These are phyloP conservation scores for Myxozyma geophila DNA, from an alignment of 805 yeast genomes.

Conservation along the genomic window DNA sequence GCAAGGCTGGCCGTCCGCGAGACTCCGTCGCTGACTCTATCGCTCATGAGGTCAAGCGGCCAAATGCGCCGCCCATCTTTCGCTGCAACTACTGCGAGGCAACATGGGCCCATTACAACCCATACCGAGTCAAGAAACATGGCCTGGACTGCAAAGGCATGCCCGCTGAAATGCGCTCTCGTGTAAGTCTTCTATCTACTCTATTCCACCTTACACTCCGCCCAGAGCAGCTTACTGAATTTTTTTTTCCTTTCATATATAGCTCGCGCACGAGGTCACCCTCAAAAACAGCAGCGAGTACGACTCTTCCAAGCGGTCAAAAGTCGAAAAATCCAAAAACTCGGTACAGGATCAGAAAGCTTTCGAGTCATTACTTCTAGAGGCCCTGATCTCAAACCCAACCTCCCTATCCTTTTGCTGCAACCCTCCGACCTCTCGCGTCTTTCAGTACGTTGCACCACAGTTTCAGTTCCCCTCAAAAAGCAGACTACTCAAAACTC, in stretches of 20 bases:
- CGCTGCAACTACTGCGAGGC: constrained; percentile 36
- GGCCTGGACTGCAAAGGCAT: constrained; percentile 36
- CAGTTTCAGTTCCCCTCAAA: constrained; percentile 22
- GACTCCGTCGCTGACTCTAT: constrained; percentile 37
- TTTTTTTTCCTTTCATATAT: background rate
- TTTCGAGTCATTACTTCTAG: constrained; percentile 24
- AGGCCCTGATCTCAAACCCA: constrained; percentile 19
- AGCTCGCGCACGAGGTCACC: constrained; percentile 32
- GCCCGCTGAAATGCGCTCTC: constrained; percentile 30
- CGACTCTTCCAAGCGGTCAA: constrained; percentile 11
- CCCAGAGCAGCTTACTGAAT: background rate
- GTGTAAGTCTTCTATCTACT: constrained; percentile 6
- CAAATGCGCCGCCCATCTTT: constrained; percentile 28
- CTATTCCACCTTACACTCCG: background rate
- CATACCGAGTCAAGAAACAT: constrained; percentile 36
- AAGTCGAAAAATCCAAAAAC: constrained; percentile 10
- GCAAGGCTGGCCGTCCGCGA: constrained; percentile 37
- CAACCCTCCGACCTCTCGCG: constrained; percentile 8
- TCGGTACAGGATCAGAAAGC: constrained; percentile 18
- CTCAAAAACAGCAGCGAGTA: constrained; percentile 16
- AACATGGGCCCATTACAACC: constrained; percentile 37
- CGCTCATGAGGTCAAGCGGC: constrained; percentile 37
- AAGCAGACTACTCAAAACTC: background rate
- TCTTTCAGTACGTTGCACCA: constrained; percentile 22
- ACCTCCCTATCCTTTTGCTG: constrained; percentile 4